Evolutionary conservation across 2,329 filamentous ascomycete genomes (phyloP), one percentile per base, ranked within the genome.

Genomic region (Microthyrium microscopicum): DNA sequence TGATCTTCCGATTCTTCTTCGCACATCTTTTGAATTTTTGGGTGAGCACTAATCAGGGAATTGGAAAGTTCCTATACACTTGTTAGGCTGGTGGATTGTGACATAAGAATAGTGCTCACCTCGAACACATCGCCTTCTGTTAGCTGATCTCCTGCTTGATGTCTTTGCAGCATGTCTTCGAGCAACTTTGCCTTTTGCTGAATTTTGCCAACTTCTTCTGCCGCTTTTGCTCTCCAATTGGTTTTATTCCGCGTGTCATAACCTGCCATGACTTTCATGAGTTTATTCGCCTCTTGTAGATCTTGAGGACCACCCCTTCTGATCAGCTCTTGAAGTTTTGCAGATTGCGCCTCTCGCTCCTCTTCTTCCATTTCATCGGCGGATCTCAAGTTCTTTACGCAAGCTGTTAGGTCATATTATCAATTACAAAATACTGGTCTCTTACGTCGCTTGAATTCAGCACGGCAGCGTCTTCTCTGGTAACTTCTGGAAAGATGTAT

Each of bases 251-350:
- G 68, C 38, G 82, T 94, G 54, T 98, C 89, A 55, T 81, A 98
- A 41, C 89, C 89, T 34, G 89, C 89, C 89, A 98, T 95, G 44
- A 98, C 70, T 59, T 98, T 98, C 89, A 98, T 98, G 34, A 98
- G 66, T 45, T 83, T 77, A 52, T 95, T 98, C 34, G 89, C 89
- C 61, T 98, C 89, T 53, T 94, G 87, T 38, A 98, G 61, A 53
- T 98, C 89, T 42, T 91, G 79, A 18, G 89, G 89, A 4, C 81
- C 77, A 35, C 89, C 89, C 44, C 89, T 69, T 39, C 89, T 77
- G 50, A 98, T 95, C 34, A 98, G 65, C 57, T 98, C 89, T 52
- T 98, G 89, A 13, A 98, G 67, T 57, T 98, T 98, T n/a, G 89
- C 89, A 3, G 84, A 93, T 51, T 98, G 89, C 3, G 87, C 87